Conservation (phyloP, 2,329 filamentous ascomycete species). For the Hypoxylon sp. region DNA sequence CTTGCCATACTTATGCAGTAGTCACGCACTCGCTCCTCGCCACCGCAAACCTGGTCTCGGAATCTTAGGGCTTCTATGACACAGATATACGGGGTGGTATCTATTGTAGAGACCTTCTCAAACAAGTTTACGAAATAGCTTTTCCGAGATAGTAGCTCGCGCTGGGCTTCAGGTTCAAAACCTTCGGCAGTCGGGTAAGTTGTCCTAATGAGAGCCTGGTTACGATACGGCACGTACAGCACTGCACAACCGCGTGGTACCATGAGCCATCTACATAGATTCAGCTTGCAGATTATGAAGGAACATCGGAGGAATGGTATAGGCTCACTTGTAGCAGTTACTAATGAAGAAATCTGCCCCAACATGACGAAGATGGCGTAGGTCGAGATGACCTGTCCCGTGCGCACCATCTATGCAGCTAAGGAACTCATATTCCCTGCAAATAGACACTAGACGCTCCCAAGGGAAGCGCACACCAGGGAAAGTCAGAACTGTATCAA, state of each 20-base stretch:
- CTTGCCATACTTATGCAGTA: slow-evolving; percentile 71
- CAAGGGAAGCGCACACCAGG: slow-evolving; percentile 80
- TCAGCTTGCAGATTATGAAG: slow-evolving; percentile 33
- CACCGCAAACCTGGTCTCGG: slow-evolving; percentile 72
- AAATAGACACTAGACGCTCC: slow-evolving; percentile 71
- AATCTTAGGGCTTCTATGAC: slow-evolving; percentile 74
- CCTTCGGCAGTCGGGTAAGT: slow-evolving; percentile 79
- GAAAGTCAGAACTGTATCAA: slow-evolving; percentile 77
- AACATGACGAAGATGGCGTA: slow-evolving; percentile 69
- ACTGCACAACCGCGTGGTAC: slow-evolving; percentile 78
- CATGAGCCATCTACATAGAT: slow-evolving; percentile 71
- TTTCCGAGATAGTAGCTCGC: slow-evolving; percentile 52
- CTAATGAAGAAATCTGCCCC: slow-evolving; percentile 80
- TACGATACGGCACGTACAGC: slow-evolving; percentile 76
- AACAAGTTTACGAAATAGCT: slow-evolving; percentile 74
- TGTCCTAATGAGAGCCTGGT: slow-evolving; percentile 76
- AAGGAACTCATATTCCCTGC: slow-evolving; percentile 71
- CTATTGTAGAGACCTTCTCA: slow-evolving; percentile 75
- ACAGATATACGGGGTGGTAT: slow-evolving; percentile 74
- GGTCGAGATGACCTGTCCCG: slow-evolving; percentile 76
- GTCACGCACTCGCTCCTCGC: slow-evolving; percentile 72
- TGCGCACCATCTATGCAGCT: slow-evolving; percentile 81
- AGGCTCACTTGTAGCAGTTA: slow-evolving; percentile 75
- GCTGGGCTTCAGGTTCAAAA: slow-evolving; percentile 63
- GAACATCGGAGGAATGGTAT: slow-evolving; percentile 1